Evolutionary conservation across 768 basidiomycete genomes (phyloP).

Genomic region (Rubroboletus pulcherrimus): DNA sequence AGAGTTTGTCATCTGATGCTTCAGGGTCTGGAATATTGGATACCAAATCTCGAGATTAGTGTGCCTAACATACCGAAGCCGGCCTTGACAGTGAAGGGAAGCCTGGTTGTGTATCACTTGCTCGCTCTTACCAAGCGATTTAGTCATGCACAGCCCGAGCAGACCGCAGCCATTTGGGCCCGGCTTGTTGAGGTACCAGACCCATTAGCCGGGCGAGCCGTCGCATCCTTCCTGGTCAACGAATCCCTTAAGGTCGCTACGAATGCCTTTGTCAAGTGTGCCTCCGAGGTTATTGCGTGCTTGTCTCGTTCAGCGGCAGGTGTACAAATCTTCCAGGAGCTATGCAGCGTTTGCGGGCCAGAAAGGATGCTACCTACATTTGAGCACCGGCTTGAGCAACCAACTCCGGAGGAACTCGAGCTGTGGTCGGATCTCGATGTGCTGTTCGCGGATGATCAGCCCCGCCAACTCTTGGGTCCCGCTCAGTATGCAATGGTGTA

Average conservation of each 20-base stretch:
- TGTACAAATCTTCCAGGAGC: conserved; percentile 69
- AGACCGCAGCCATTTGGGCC: conserved; percentile 75
- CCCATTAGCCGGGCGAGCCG: conserved; percentile 71
- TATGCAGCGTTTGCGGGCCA: conserved; percentile 84
- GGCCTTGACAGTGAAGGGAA: conserved; percentile 43
- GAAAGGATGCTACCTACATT: conserved; percentile 76
- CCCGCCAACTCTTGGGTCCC: conserved; percentile 66
- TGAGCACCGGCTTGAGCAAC: conserved; percentile 62
- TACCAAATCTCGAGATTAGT: conserved; percentile 57
- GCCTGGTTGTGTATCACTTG: conserved; percentile 70
- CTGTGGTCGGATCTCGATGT: conserved; percentile 78
- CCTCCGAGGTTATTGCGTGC: conserved; percentile 78
- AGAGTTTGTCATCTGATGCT: conserved; percentile 59
- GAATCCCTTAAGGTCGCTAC: conserved; percentile 85
- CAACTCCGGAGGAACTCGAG: conserved; percentile 63
- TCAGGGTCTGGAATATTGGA: conserved; percentile 82
- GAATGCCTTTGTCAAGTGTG: conserved; percentile 71
- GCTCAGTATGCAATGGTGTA: conserved; percentile 90
- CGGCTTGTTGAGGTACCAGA: conserved; percentile 70
- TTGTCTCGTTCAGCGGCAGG: conserved; percentile 76
- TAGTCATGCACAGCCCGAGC: conserved; percentile 69
- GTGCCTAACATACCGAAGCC: conserved; percentile 43
- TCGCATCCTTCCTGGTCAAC: conserved; percentile 79
- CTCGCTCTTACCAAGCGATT: conserved; percentile 80
- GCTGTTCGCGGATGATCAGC: conserved; percentile 64